Conservation (phyloP, 768 basidiomycete species). For the Kwoniella sp. region DNA sequence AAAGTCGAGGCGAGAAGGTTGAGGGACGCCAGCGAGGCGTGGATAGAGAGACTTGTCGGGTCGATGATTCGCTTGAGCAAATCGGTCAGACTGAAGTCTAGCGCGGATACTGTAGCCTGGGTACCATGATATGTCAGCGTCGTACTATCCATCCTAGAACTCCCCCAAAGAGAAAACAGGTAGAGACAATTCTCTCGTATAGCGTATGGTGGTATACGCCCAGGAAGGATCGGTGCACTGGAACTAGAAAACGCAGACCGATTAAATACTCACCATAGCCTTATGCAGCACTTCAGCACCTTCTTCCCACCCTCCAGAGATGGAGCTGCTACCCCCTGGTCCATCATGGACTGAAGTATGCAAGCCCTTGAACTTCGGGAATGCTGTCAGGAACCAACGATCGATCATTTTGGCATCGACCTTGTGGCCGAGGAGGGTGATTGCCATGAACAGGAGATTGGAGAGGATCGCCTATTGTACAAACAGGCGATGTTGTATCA, state of each 20-base stretch:
- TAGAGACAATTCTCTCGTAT: too few relatives aligned
- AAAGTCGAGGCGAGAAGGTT: slow-evolving; percentile 15
- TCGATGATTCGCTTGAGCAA: slow-evolving; percentile 12
- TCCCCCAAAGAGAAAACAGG: not conserved
- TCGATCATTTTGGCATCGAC: slow-evolving; percentile 25
- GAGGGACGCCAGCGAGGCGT: slow-evolving; percentile 26
- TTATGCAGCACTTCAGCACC: slow-evolving; percentile 4
- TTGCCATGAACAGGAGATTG: slow-evolving; percentile 20
- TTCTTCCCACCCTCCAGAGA: slow-evolving; percentile 3
- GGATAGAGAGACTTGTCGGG: slow-evolving; percentile 9
- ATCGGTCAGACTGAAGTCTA: slow-evolving; percentile 1
- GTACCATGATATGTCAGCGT: not conserved
- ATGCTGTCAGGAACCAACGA: slow-evolving; percentile 28
- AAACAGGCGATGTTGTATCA: too few relatives aligned
- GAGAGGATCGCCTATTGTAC: slow-evolving; percentile 32
- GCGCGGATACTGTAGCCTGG: slow-evolving; percentile 4
- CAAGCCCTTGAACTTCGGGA: slow-evolving; percentile 19
- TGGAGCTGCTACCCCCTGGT: not conserved
- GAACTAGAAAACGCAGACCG: too few relatives aligned
- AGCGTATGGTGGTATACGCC: too few relatives aligned
- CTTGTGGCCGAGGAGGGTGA: slow-evolving; percentile 28
- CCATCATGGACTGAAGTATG: not conserved
- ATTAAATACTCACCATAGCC: slow-evolving; percentile 22
- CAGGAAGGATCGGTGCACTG: too few relatives aligned
- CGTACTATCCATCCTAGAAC: not conserved